Base-by-base conservation (phyloP, 805 yeast genomes). In the Lachancea sp. region DNA sequence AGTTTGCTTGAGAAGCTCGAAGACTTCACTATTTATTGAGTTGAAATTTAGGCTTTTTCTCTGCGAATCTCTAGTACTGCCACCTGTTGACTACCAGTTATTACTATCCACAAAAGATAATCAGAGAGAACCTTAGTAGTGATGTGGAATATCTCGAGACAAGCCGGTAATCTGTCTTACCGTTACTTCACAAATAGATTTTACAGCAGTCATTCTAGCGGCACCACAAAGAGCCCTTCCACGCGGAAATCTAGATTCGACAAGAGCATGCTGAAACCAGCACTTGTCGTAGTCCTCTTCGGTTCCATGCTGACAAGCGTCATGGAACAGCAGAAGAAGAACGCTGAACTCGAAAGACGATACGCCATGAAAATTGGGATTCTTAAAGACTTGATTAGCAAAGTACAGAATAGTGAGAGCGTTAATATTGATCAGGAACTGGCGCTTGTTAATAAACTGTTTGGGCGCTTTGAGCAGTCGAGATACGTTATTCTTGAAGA, bases 291-390 rank as follows among this genome's bases (percentile, higher is more conserved):
- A 2, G 62, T 75, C 5, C 48, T 71, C 9, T 68, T 72, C 30
- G 70, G 75, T 1, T 69, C 77, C 1, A 67, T 72, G 49, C 59
- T 75, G 7, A 65, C 71, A 45, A 68, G 70, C 50, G 66, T 74
- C 16, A 69, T 69, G 39, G 65, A 67, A 28, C 57, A 64, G 22
- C 66, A 71, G 38, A 64, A 69, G 28, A 60, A 61, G 11, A 54
- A 58, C 21, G 65, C 65, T 5, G 71, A 67, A 17, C 47, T 72
- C 49, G 69, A 65, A 18, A 54, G 64, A 29, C 54, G 68, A 11
- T 63, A 68, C 45, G 32, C 46, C 2, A 46, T 70, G 24, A 71
- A 69, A 50, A 55, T 66, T 8, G 46, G 52, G 15, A 62, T 68
- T 12, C 52, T 72, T 19, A 55, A 64, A 13, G 63, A 59, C 19